Conservation (phyloP, 192 early-diverging fungal genomes). For the Coemansia sp. region DNA sequence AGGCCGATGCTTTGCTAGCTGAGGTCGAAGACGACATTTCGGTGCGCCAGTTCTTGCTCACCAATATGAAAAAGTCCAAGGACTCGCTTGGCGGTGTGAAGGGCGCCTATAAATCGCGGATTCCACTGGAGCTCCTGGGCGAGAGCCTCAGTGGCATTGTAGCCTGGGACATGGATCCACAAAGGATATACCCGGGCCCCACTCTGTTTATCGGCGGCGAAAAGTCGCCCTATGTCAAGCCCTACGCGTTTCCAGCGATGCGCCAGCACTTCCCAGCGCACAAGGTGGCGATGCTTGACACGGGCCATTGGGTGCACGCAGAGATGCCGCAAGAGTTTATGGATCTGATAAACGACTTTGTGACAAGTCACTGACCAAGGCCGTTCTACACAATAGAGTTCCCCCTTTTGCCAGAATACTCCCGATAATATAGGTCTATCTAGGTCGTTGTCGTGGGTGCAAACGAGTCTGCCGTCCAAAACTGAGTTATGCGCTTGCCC, state of each 20-base stretch:
- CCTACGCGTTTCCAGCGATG: slow-evolving; percentile 57
- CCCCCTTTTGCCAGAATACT: no score
- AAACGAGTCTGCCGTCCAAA: slow-evolving; percentile 59
- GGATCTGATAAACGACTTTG: slow-evolving; percentile 56
- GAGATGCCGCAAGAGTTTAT: slow-evolving; percentile 69
- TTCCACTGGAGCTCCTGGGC: slow-evolving; percentile 71
- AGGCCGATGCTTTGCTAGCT: slow-evolving; percentile 60
- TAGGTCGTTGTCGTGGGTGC: background rate
- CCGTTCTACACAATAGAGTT: no score
- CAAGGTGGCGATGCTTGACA: slow-evolving; percentile 63
- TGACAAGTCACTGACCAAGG: background rate
- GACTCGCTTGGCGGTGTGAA: slow-evolving; percentile 3
- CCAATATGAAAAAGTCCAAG: slow-evolving; percentile 73
- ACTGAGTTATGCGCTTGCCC: slow-evolving; percentile 56
- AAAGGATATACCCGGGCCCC: slow-evolving; percentile 55
- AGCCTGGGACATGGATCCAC: slow-evolving; percentile 42
- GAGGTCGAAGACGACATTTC: slow-evolving; percentile 52
- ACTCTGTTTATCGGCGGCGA: slow-evolving; percentile 82
- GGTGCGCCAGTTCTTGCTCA: slow-evolving; percentile 82
- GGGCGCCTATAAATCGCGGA: slow-evolving; percentile 59
- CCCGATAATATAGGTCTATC: background rate
- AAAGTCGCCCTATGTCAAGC: slow-evolving; percentile 64
- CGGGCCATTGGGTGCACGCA: slow-evolving; percentile 92
- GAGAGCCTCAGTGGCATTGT: slow-evolving; percentile 55
- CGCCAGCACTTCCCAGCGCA: slow-evolving; percentile 68